A percentile compares a stretch with the other conserved stretches of the same genome.
These are phyloP conservation scores for Orbilia javanica DNA, from an alignment of 2,329 filamentous ascomycete genomes.

Conservation along the genomic window DNA sequence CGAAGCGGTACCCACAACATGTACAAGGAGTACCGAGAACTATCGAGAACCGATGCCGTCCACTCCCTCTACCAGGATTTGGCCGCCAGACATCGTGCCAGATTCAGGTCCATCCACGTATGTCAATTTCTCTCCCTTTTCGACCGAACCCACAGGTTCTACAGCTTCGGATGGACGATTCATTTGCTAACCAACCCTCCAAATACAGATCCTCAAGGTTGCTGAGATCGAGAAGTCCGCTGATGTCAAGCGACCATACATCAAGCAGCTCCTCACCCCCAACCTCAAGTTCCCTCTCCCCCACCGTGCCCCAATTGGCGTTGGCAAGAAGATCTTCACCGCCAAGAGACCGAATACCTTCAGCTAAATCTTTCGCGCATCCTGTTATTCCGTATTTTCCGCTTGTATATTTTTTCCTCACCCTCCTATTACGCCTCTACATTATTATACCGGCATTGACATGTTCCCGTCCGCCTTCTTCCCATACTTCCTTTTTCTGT, in stretches of 20 bases:
- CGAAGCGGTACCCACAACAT: slow-evolving; percentile 99
- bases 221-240: slow-evolving; percentile 95
- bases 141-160: neutral
- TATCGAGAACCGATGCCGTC: slow-evolving; percentile 94
- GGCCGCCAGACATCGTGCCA: slow-evolving; percentile 97
- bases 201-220: slow-evolving; percentile 89
- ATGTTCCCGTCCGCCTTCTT: slow-evolving; percentile 34
- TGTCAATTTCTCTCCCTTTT: slow-evolving; percentile 65
- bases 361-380: slow-evolving; percentile 77
- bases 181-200: slow-evolving; percentile 12
- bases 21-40: slow-evolving; percentile 99
- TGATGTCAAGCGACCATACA: slow-evolving; percentile 97
- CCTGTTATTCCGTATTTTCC: slow-evolving; percentile 40
- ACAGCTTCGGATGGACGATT: neutral
- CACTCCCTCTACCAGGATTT: slow-evolving; percentile 99
- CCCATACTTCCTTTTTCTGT: slow-evolving; percentile 32
- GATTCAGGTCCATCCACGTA: slow-evolving; percentile 99
- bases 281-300: slow-evolving; percentile 97
- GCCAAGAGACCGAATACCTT: slow-evolving; percentile 95
- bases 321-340: slow-evolving; percentile 90
- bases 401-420: slow-evolving; percentile 58
- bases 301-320: slow-evolving; percentile 88
- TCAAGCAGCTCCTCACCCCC: slow-evolving; percentile 98
- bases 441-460: slow-evolving; percentile 57
- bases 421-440: slow-evolving; percentile 45